Evolutionary conservation across 2,329 filamentous ascomycete species (phyloP).

Genomic region (Gnomoniopsis sp.): DNA sequence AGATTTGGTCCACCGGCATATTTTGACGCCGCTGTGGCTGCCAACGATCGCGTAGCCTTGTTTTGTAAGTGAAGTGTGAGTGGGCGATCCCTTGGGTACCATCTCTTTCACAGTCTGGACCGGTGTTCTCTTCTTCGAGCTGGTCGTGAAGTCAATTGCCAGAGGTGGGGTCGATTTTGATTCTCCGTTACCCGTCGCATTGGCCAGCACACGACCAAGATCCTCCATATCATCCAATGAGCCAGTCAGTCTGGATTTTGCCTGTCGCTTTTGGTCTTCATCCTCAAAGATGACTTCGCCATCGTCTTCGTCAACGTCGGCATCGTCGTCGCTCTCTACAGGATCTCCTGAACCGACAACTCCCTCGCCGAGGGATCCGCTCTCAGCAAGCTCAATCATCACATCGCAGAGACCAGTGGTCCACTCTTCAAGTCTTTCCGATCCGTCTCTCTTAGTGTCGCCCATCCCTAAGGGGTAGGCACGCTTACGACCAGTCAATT

Average conservation of each 20-base stretch:
- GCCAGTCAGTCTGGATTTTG: slow-evolving; percentile 40
- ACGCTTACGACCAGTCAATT: slow-evolving; percentile 78
- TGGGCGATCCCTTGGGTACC: slow-evolving; percentile 89
- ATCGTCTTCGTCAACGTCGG: slow-evolving; percentile 55
- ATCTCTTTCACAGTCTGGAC: slow-evolving; percentile 71
- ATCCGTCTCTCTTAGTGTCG: slow-evolving; percentile 74
- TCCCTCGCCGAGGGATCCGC: slow-evolving; percentile 58
- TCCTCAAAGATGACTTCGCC: slow-evolving; percentile 50
- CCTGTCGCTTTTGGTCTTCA: slow-evolving; percentile 38
- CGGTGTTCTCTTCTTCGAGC: slow-evolving; percentile 43
- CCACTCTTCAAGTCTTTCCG: slow-evolving; percentile 72
- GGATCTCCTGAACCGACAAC: slow-evolving; percentile 79
- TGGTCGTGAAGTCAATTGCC: slow-evolving; percentile 77
- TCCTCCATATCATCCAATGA: slow-evolving; percentile 80
- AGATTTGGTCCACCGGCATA: slow-evolving; percentile 98
- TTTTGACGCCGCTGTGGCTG: slow-evolving; percentile 93
- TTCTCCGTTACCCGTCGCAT: slow-evolving; percentile 36
- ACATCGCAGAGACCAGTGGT: slow-evolving; percentile 68
- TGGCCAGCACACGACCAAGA: slow-evolving; percentile 63
- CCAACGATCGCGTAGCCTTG: slow-evolving; percentile 96
- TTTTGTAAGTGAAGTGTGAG: slow-evolving; percentile 84
- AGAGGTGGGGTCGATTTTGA: slow-evolving; percentile 46
- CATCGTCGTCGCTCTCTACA: slow-evolving; percentile 79
- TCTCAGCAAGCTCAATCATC: slow-evolving; percentile 60
- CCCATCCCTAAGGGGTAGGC: slow-evolving; percentile 87